Evolutionary conservation across 148 eudicot genomes (phyloP).

Genomic region (Fallopia convolvulus): DNA sequence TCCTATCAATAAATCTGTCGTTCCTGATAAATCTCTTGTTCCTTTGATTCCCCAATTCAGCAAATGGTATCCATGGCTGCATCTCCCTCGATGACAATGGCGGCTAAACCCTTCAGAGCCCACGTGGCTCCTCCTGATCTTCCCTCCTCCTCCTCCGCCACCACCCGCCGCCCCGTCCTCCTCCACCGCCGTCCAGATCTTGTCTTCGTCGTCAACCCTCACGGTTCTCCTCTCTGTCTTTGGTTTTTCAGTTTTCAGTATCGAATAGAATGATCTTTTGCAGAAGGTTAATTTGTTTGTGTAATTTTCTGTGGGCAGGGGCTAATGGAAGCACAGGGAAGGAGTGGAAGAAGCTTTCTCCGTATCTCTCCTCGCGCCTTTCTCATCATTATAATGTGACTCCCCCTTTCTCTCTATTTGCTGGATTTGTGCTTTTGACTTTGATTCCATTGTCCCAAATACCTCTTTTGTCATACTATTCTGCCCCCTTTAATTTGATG

Average conservation of each 20-base stretch:
- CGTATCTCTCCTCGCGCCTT: constrained; percentile 80
- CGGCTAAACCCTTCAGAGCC: constrained; percentile 13
- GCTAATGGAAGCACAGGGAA: constrained; percentile 88
- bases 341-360: constrained; percentile 87
- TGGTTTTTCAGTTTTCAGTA: not conserved
- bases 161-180: constrained; percentile 17
- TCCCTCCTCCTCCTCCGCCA: constrained; percentile 29
- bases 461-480: not conserved
- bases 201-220: constrained; percentile 85
- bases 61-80: constrained; percentile 9
- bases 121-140: constrained; percentile 35
- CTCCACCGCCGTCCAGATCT: constrained; percentile 60
- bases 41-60: not conserved
- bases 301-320: constrained; percentile 31
- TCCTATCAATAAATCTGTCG: not conserved
- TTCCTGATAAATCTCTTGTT: not conserved
- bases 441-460: not conserved
- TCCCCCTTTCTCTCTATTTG: constrained; percentile 10
- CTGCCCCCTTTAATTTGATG: not conserved
- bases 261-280: not conserved
- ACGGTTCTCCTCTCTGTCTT: constrained; percentile 27
- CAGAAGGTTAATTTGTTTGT: not conserved
- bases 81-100: constrained; percentile 3
- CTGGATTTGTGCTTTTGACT: not conserved
- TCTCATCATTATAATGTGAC: constrained; percentile 71